Evolutionary conservation across 495 filamentous ascomycete genomes (phyloP), one percentile per base, ranked within the genome.

Genomic region (Podospora tetraspora): DNA sequence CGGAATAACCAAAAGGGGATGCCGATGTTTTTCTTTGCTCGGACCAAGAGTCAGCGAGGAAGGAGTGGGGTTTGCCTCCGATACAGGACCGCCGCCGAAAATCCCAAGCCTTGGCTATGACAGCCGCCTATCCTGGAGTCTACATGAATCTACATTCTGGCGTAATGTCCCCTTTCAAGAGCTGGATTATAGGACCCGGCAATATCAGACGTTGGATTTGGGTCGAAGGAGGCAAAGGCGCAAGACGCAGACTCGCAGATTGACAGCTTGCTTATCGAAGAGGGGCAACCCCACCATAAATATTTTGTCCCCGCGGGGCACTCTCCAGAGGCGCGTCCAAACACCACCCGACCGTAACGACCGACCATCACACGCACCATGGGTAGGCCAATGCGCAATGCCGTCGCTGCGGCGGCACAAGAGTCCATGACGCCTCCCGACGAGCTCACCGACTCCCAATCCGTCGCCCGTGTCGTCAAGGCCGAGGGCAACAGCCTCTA

Each of bases 401-500:
- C 43, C 69, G 75, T 94, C 23, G 83, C 87, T 59, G 90, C 91
- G 16, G 90, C 90, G 25, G 89, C 88, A 24, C 85, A 92, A 74
- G 87, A 90, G 74, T 94, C 92, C 0, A 79, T 85, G 59, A 90
- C 88, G 21, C 94, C 94, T 2, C 92, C 93, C 4, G 79, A 85
- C 66, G 80, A 84, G 34, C 83, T 98, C 37, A 79, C 87, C 2
- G 66, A 81, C 11, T 82, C 82, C 22, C 91, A 97, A 65, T 82
- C 81, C 25, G 88, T 98, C 70, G 89, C 90, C 9, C 89, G 87
- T 23, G 87, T 95, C 62, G 76, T 91, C 75, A 91, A 93, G 75
- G 90, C 88, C 60, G 89, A 92, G 68, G 95, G 95, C 67, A 97
- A 96, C 78, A 94, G 89, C 75, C 83, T 96, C 29, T 97, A 95